Percentiles rank a stretch among this genome's conserved stretches.
Conservation (phyloP, 352 stramenopile genomes). For the Phytophthora idaei region DNA sequence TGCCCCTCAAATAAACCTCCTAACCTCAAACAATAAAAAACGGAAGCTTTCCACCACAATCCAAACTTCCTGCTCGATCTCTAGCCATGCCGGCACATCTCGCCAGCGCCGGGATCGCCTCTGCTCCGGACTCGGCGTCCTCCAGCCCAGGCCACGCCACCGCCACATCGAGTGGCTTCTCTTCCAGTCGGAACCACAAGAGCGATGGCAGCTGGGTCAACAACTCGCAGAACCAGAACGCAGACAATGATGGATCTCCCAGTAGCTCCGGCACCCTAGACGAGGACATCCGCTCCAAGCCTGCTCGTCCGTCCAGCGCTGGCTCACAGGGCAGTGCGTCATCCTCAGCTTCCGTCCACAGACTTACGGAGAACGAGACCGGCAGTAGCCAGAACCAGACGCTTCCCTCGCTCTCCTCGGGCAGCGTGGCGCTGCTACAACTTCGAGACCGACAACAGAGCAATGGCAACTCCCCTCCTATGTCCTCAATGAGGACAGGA, state of each 20-base stretch:
- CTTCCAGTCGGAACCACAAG: slow-evolving; percentile 24
- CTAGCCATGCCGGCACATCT: slow-evolving; percentile 2
- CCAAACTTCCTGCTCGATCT: neutral
- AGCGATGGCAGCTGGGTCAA: slow-evolving; percentile 26
- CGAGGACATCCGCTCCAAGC: slow-evolving; percentile 35
- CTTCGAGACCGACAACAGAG: slow-evolving; percentile 12
- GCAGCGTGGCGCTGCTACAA: slow-evolving; percentile 44
- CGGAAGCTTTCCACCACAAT: slow-evolving; percentile 10
- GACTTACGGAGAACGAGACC: slow-evolving; percentile 10
- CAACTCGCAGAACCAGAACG: slow-evolving; percentile 17
- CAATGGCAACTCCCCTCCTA: slow-evolving; percentile 5
- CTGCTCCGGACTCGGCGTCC: slow-evolving; percentile 1
- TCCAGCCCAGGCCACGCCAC: slow-evolving; percentile 2
- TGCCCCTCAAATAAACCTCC: neutral
- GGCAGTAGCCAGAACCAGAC: slow-evolving; percentile 4
- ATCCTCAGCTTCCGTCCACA: neutral
- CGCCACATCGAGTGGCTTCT: slow-evolving; percentile 41
- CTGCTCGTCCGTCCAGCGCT: slow-evolving; percentile 11
- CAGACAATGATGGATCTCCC: slow-evolving; percentile 14
- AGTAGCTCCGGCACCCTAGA: slow-evolving; percentile 34
- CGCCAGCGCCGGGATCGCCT: neutral
- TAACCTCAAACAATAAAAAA: slow-evolving; percentile 6
- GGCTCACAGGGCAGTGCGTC: slow-evolving; percentile 11
- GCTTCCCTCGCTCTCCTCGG: slow-evolving; percentile 55
- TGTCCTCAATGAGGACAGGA: neutral